Evolutionary conservation across 495 filamentous ascomycete species (phyloP).

Genomic region (Podospora pseudoanserina): DNA sequence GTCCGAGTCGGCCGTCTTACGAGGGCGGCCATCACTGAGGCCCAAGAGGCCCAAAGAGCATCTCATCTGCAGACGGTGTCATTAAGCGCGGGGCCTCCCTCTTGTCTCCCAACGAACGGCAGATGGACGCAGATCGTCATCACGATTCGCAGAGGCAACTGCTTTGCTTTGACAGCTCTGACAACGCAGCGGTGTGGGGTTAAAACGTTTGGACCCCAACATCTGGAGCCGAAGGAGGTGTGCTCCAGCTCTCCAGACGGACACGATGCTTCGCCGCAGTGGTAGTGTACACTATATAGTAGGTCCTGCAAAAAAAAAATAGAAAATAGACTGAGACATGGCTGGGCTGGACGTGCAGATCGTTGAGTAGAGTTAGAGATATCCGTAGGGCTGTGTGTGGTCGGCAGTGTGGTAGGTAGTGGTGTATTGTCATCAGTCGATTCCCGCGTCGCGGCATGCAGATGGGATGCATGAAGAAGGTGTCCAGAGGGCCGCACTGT

Average conservation of each 20-base stretch:
- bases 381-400: neutral
- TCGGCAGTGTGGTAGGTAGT: neutral
- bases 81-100: neutral
- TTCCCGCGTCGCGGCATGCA: neutral
- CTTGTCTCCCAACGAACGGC: neutral
- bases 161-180: too few relatives aligned
- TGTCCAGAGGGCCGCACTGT: neutral
- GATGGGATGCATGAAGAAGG: neutral
- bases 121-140: neutral
- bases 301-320: neutral
- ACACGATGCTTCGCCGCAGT: neutral
- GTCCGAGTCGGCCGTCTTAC: neutral
- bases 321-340: constrained; percentile 2
- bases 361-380: neutral
- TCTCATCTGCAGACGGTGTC: neutral
- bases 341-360: neutral
- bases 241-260: neutral
- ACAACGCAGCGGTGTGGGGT: neutral
- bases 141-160: neutral
- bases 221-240: neutral
- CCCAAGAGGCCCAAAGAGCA: neutral
- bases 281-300: too few relatives aligned
- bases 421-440: neutral
- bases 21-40: neutral
- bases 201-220: constrained; percentile 1